Evolutionary conservation across 805 yeast genomes (phyloP).

Genomic region (Wickerhamomyces canadensis): DNA sequence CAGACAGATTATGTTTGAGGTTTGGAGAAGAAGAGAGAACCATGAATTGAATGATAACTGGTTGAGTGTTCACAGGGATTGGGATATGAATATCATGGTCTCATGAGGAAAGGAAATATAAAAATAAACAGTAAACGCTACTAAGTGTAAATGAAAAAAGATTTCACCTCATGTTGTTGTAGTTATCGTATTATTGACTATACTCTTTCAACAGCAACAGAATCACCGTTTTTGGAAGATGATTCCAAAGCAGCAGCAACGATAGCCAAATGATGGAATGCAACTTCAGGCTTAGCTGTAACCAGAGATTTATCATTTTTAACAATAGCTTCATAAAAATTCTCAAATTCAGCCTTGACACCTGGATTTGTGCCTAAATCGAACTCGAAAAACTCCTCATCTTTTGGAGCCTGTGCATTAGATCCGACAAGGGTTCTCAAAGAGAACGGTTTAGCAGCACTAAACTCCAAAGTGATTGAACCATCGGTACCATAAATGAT

Average conservation of each 20-base stretch:
- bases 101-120: slow-evolving; percentile 10
- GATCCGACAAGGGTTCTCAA: slow-evolving; percentile 28
- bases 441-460: slow-evolving; percentile 35
- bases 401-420: slow-evolving; percentile 18
- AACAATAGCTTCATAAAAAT: slow-evolving; percentile 54
- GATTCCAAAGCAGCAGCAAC: slow-evolving; percentile 82
- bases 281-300: slow-evolving; percentile 61
- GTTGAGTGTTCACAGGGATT: slow-evolving; percentile 73
- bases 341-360: slow-evolving; percentile 46
- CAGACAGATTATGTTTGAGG: slow-evolving; percentile 77
- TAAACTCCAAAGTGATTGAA: slow-evolving; percentile 60
- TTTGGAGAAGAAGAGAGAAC: slow-evolving; percentile 68
- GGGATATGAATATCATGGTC: slow-evolving; percentile 83
- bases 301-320: slow-evolving; percentile 55
- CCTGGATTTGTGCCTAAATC: slow-evolving; percentile 47
- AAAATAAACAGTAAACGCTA: too few species aligned
- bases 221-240: slow-evolving; percentile 45
- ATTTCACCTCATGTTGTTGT: too few species aligned
- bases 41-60: slow-evolving; percentile 60
- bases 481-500: slow-evolving; percentile 79
- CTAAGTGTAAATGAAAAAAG: too few species aligned
- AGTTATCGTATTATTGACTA: background rate
- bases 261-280: slow-evolving; percentile 90
- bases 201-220: slow-evolving; percentile 39
- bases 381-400: slow-evolving; percentile 21